Evolutionary conservation across 1,284 basidiomycete species (phyloP), one percentile per base, ranked within the genome.

Genomic region (Singerocomus inundabilis): DNA sequence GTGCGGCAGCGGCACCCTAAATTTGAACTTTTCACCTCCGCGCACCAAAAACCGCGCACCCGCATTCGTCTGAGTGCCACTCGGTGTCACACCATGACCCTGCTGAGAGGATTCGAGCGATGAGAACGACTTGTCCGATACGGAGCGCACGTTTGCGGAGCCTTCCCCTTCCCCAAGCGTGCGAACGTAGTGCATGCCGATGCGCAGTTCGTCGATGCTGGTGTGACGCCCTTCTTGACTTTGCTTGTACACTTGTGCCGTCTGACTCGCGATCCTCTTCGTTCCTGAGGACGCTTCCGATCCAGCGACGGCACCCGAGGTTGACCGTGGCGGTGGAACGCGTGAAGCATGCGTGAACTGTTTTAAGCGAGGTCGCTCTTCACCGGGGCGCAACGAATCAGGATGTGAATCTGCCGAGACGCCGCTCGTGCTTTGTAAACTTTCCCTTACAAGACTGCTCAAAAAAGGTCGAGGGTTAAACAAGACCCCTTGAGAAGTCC

Each of bases 301-400:
- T 44, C 59, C 64, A 16, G 52, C 64, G 29, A 60, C 62, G 16
- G 56, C 62, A 52, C 57, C 65, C 57, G 65, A 64, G 40, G 68
- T 66, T 44, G 72, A 70, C 52, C 54, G 74, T 33, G 84, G 81
- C 4, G 79, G 72, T 30, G 84, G 84, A 21, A 87, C 84, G n/a
- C 82, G 79, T 28, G 77, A 75, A 24, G 83, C 80, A 56, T 79
- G 80, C 6, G 81, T 87, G 62, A 91, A 88, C 34, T 82, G 84
- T 28, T 89, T 85, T n/a, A 91, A 66, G 26, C 84, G 77, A 34
- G 85, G 82, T 15, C 78, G 75, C 16, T 70, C 59, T 34, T 60
- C 62, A 8, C 55, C 51, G 6, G 67, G 61, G 7, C 65, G 57
- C 29, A 65, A 40, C 26, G 64, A 64, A 28, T 68, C 69, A 1